Evolutionary conservation across 2,329 filamentous ascomycete genomes (phyloP), one percentile per base, ranked within the genome.

Genomic region (Mariannaea elegans): DNA sequence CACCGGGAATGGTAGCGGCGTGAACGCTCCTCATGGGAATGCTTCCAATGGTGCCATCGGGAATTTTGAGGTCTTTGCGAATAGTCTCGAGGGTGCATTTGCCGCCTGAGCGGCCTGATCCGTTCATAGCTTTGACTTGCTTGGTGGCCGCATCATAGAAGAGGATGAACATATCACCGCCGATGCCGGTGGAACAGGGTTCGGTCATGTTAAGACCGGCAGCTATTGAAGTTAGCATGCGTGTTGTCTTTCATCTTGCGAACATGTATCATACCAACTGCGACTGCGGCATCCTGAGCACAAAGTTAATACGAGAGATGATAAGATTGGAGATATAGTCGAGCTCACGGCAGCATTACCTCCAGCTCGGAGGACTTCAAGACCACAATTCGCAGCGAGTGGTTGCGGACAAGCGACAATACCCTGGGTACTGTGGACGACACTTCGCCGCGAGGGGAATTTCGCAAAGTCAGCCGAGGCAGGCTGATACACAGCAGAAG

Each of bases 221-320:
- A 42, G 95, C 94, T 92, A 58, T 4, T 3, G 5, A 4, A 0
- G n/a, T 24, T 50, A 61, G 48, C 29, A 14, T 36, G 29, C 7
- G 2, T 1, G 18, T 9, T 13, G 13, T 3, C 16, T 16, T 14
- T 46, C 9, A 46, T 36, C 6, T 8, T 55, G n/a, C 4, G 7
- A n/a, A n/a, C 5, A 18, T 7, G 19, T 42, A 5, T 23, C 84
- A 64, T 82, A 91, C 90, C 90, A 62, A 97, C 92, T 41, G 95
- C 95, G 4, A 98, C 92, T 8, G 95, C 94, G n/a, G 95, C 94
- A 81, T 98, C 94, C 92, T 96, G 49, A n/a, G n/a, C n/a, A n/a
- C n/a, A 8, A 9, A 7, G 0, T 36, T 51, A 49, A 66, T 9
- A 72, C n/a, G 51, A 27, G 36, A 1, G 31, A 14, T 24, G 45